phyloP scores from a whole-genome alignment of 768 basidiomycete species.

The Sarcodon aspratus region DNA sequence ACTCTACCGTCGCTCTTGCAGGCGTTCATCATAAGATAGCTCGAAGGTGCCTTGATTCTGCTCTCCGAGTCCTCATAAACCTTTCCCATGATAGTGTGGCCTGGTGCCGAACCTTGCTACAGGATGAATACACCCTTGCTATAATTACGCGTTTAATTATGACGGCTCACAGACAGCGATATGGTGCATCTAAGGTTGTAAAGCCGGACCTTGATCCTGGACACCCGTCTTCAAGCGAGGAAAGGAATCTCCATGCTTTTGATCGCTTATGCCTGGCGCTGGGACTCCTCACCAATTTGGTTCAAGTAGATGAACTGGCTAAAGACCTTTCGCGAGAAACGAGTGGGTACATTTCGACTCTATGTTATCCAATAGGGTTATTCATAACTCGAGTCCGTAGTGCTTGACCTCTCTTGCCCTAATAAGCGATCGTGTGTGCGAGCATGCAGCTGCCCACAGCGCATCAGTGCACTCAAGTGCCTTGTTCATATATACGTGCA shows the following conservation, averaged over 20 bases:
- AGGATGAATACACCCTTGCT: conserved; percentile 32
- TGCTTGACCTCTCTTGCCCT: conserved; percentile 37
- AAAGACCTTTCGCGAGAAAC: conserved; percentile 34
- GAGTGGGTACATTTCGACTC: conserved; percentile 27
- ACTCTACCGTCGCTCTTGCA: background rate
- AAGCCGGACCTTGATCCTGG: conserved; percentile 7
- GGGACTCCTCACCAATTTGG: conserved; percentile 66
- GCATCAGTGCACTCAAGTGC: conserved; percentile 35
- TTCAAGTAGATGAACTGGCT: conserved; percentile 43
- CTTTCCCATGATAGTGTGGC: conserved; percentile 48
- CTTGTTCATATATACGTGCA: conserved; percentile 38
- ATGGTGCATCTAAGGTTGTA: conserved; percentile 2
- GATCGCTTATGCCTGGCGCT: conserved; percentile 68
- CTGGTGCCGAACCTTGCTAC: conserved; percentile 46
- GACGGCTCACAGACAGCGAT: conserved; percentile 20
- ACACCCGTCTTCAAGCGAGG: background rate
- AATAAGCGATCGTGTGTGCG: conserved; percentile 37
- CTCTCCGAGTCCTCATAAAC: conserved; percentile 59
- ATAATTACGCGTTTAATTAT: conserved; percentile 37
- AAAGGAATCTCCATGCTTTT: conserved; percentile 24
- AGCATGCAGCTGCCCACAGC: conserved; percentile 39
- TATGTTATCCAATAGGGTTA: background rate
- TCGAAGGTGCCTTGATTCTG: conserved; percentile 39
- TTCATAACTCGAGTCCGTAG: conserved; percentile 19
- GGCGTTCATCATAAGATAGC: conserved; percentile 14